Evolutionary conservation across 1,139 yeast species (phyloP).

Genomic region (Chernovozyma aurita): DNA sequence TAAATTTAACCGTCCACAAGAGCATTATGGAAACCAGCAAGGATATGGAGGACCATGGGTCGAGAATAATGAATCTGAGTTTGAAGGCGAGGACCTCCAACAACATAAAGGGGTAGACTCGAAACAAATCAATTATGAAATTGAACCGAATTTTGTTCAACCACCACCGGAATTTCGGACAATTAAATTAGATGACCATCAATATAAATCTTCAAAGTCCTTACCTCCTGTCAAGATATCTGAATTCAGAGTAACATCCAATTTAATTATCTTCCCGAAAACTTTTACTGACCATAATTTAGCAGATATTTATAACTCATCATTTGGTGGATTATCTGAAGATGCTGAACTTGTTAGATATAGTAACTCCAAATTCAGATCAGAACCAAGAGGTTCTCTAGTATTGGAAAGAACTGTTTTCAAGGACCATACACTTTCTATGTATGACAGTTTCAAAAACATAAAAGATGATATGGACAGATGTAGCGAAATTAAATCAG

Average conservation of each 20-base stretch:
- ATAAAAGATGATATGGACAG: constrained; percentile 14
- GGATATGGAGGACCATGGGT: too few species aligned
- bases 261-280: background rate
- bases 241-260: background rate
- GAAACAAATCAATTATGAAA: too few species aligned
- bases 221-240: background rate
- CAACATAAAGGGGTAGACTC: too few species aligned
- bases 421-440: constrained; percentile 13
- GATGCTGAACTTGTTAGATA: background rate
- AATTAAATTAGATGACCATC: too few species aligned
- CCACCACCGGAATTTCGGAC: too few species aligned
- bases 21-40: too few species aligned
- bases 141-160: too few species aligned
- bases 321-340: background rate
- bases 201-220: too few species aligned
- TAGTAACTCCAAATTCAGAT: background rate
- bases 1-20: too few species aligned
- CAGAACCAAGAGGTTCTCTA: background rate
- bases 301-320: background rate
- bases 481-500: constrained; percentile 14
- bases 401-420: constrained; percentile 9
- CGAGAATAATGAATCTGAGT: too few species aligned
- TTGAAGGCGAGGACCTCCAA: too few species aligned
- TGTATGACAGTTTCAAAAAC: constrained; percentile 15
- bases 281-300: background rate